phyloP scores from a whole-genome alignment of 352 stramenopile species.

The Phytophthora tubulina region DNA sequence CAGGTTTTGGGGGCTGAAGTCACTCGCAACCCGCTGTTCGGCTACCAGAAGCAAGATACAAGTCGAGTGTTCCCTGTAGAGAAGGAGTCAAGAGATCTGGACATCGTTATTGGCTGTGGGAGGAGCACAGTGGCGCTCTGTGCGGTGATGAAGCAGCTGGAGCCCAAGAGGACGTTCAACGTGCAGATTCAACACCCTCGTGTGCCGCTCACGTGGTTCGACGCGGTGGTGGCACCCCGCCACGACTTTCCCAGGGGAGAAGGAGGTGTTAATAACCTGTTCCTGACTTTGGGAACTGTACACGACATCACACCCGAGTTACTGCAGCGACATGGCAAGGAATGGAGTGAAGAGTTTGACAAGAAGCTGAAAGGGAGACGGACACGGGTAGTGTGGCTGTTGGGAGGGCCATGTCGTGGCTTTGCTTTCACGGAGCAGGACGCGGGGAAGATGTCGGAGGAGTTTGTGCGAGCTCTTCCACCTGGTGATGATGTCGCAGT shows the following conservation, averaged over 20 bases:
- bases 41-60: slow-evolving; percentile 42
- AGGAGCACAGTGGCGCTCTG: slow-evolving; percentile 73
- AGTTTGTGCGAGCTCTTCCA: slow-evolving; percentile 43
- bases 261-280: slow-evolving; percentile 37
- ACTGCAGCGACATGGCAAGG: slow-evolving; percentile 35
- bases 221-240: slow-evolving; percentile 66
- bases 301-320: slow-evolving; percentile 44
- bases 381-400: slow-evolving; percentile 55
- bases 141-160: slow-evolving; percentile 54
- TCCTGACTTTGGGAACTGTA: slow-evolving; percentile 67
- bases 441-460: slow-evolving; percentile 48
- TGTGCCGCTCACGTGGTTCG: slow-evolving; percentile 59
- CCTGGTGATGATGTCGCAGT: slow-evolving; percentile 40
- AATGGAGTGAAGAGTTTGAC: slow-evolving; percentile 38
- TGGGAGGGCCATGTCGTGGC: slow-evolving; percentile 73
- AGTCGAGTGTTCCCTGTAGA: slow-evolving; percentile 9
- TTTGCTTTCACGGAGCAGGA: slow-evolving; percentile 59
- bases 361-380: slow-evolving; percentile 33
- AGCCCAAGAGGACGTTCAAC: slow-evolving; percentile 53
- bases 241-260: slow-evolving; percentile 56
- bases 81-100: slow-evolving; percentile 5
- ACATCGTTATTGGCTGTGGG: slow-evolving; percentile 78
- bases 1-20: slow-evolving; percentile 52
- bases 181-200: slow-evolving; percentile 85
- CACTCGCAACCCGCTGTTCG: slow-evolving; percentile 56